Base-by-base conservation (phyloP, 2,329 filamentous ascomycete species). In the Monosporascus cannonballus region DNA sequence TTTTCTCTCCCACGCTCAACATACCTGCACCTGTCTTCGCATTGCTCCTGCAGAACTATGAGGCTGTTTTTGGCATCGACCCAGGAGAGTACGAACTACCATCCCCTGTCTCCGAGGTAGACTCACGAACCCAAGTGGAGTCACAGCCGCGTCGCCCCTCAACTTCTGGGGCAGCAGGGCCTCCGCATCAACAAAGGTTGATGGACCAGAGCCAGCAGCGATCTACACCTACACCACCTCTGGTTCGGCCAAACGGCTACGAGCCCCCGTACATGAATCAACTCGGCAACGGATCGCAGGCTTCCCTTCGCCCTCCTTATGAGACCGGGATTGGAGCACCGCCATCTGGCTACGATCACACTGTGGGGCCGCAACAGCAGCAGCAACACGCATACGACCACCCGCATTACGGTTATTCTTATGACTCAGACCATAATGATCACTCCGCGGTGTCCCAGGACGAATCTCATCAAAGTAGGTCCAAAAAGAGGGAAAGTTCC, bases 1-100 rank as follows among this genome's bases (percentile, higher is more conserved):
- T 99, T 52, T 99, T 99, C 70, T 96, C 94, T 17, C 94, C 94
- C 0, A 97, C 94, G 0, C 79, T 99, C 51, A 97, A 97, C 69
- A 96, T 99, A 44, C 93, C 94, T 0, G 91, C 91, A 0, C 92
- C 93, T 0, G 87, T 99, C 11, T 96, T 99, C 68, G 91, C 92
- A 3, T 81, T 95, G 69, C 94, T 99, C 69, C 78, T 99, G 53
- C 92, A 94, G 58, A 92, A 97, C 64, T 96, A 90, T 66, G 81
- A 88, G 57, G 81, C 80, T 42, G 93, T 99, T 47, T 99, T 97
- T 66, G 87, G 87, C 20, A 78, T 85, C 46, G 76, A 83, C 18
- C 80, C 87, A 0, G 83, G 86, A 59, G 77, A 84, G 49, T 84
- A 85, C 52, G 78, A 84, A 65, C 73, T 81, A 25, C 76, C 79